Evolutionary conservation across 805 yeast genomes (phyloP), one percentile per base, ranked within the genome.

Genomic region (Ogataea dorogensis): DNA sequence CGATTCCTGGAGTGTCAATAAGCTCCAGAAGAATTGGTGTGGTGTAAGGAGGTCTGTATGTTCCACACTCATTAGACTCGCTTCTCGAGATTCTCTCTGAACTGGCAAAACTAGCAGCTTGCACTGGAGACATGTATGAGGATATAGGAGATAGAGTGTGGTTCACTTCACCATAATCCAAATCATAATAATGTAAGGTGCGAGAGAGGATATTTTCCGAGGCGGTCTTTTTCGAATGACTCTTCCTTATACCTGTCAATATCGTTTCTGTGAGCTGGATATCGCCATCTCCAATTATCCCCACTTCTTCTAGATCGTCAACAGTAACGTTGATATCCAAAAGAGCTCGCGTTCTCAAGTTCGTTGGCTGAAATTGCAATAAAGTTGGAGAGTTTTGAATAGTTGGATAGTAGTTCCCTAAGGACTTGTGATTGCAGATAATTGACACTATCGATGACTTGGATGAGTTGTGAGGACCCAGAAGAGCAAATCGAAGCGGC

Each of bases 351-450:
- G 77, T 61, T 12, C 54, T 43, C 0, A 43, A 46, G 10, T 63
- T 51, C 12, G 50, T 50, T 0, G 89, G 79, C 5, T 51, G 56
- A 50, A 67, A 83, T 13, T 75, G 76, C 41, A 79, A 68, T 24
- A 82, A 54, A 38, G 77, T 65, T 17, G 86, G 76, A 4, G 73
- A 74, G 39, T 79, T 77, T 37, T 69, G 73, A 28, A 73, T 65
- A 3, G 91, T 84, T 5, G 93, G 94, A 49, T 84, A 84, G 54
- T 84, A 81, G 0, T 83, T 82, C 40, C 81, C 88, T 32, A 77
- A 29, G 1, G 62, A 55, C 29, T 53, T 52, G 28, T 49, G 46
- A 30, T 54, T 56, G 26, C 54, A 38, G 14, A 58, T 38, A 12
- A 57, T 57, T 2, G 64, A 59, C 2, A 56, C 52, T 7, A 59